These are phyloP conservation scores for Groenewaldozyma sp. DNA, from an alignment of 1,139 yeast genomes.

Conservation along the genomic window DNA sequence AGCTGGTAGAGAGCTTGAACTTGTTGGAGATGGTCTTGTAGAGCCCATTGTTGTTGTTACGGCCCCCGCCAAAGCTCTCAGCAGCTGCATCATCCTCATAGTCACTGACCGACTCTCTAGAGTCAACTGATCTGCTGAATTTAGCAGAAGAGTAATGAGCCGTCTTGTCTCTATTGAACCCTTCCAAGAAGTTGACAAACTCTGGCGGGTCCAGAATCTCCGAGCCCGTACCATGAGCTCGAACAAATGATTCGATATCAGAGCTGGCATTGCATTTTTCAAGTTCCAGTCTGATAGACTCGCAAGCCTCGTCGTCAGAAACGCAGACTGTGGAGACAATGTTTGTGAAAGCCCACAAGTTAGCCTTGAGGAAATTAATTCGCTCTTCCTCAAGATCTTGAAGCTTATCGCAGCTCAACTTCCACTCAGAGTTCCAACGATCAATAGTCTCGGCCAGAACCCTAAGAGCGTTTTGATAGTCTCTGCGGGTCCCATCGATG, in stretches of 20 bases:
- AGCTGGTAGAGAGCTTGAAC: neutral
- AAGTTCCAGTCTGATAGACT: conserved; percentile 53
- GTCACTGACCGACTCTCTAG: conserved; percentile 10
- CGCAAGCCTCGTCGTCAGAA: conserved; percentile 67
- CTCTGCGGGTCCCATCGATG: conserved; percentile 42
- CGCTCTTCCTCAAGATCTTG: conserved; percentile 75
- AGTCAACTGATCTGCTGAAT: conserved; percentile 20
- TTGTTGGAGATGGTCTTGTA: too few relatives aligned
- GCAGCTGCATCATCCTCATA: conserved; percentile 6
- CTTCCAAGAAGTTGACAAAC: conserved; percentile 41
- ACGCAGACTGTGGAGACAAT: conserved; percentile 70
- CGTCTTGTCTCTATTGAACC: conserved; percentile 27
- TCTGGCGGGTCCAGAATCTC: conserved; percentile 50
- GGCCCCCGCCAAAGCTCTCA: too few relatives aligned
- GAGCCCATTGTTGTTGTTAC: neutral
- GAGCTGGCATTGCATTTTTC: conserved; percentile 58
- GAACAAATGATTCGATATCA: conserved; percentile 52
- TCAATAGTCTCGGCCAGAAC: conserved; percentile 60
- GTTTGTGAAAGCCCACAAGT: conserved; percentile 78
- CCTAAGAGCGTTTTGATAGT: conserved; percentile 51
- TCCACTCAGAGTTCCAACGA: conserved; percentile 77
- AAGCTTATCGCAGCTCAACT: conserved; percentile 52
- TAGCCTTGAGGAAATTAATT: conserved; percentile 63
- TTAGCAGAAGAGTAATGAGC: conserved; percentile 20
- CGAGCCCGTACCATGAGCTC: conserved; percentile 56